Evolutionary conservation across 2,329 filamentous ascomycete species (phyloP), one percentile per base, ranked within the genome.

Genomic region (Xylariales sp.): DNA sequence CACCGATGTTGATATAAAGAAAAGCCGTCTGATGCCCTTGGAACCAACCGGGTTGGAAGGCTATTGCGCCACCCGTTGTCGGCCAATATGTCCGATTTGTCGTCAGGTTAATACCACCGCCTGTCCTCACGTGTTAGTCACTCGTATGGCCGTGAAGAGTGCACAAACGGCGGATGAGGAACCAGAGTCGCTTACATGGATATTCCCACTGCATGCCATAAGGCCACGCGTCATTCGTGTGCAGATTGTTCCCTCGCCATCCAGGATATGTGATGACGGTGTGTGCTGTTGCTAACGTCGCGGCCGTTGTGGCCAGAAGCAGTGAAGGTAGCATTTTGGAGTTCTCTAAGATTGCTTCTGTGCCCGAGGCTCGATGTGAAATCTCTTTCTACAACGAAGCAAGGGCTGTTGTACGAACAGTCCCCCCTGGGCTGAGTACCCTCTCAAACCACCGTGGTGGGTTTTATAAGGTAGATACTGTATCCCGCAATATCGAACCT

Each of bases 161-260:
- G 45, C 41, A 43, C 36, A 23, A 30, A 23, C 23, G 9, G 28
- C 28, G 48, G 39, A 28, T 30, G n/a, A 18, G 1, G 34, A 50
- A 28, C 6, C 23, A 7, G 23, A 14, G n/a, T 36, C 16, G 65
- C 93, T 82, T 84, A 97, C 94, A 97, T 80, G 94, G 94, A 83
- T 97, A 97, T 79, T 90, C 89, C 94, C 94, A 97, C 83, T 97
- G 92, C 92, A 96, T 95, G 81, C 94, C 94, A 73, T 92, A 97
- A 1, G 94, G 94, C 74, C 89, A 96, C 0, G 87, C 89, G 2
- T 88, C 89, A 78, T 93, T 97, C 50, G 90, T 91, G 77, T 91
- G 86, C 70, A 97, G 87, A 78, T 93, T 97, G 83, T 97, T 90
- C 71, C 93, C 94, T 86, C 94, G 83, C 90, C 91, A 95, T 73